Conservation (phyloP, 2,329 filamentous ascomycete genomes). For the Clonostachys sp. region DNA sequence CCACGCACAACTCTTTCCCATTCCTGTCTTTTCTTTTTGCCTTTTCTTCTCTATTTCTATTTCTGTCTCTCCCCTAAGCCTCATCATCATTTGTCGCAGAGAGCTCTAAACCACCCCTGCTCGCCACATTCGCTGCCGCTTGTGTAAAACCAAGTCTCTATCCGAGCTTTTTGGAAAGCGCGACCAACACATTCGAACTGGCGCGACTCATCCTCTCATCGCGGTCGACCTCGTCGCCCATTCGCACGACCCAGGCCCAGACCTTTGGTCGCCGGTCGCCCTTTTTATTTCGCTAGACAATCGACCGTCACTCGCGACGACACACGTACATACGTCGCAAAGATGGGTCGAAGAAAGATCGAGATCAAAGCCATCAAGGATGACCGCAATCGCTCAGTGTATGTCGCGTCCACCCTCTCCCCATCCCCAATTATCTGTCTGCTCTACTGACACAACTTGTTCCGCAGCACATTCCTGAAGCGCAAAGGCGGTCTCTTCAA, state of each 20-base stretch:
- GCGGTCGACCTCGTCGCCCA: neutral
- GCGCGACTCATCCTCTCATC: neutral
- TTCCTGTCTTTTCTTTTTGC: neutral
- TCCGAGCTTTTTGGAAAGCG: neutral
- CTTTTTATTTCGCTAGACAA: neutral
- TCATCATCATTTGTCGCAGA: constrained; percentile 1
- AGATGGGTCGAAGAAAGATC: constrained; percentile 97
- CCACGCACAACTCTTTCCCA: neutral
- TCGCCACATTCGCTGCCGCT: neutral
- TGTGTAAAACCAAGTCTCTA: neutral
- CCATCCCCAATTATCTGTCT: constrained; percentile 2
- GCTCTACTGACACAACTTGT: constrained; percentile 6
- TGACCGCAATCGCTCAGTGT: constrained; percentile 97
- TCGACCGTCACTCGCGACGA: neutral
- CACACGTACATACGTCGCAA: constrained; percentile 5
- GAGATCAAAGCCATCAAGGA: constrained; percentile 99
- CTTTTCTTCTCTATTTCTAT: neutral
- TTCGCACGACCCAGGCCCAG: neutral
- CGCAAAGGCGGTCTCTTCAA: constrained; percentile 98
- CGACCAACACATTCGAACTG: neutral
- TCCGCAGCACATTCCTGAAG: constrained; percentile 85
- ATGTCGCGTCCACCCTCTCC: constrained; percentile 36
- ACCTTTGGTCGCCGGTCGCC: too few species aligned
- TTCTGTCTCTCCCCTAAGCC: constrained; percentile 1
- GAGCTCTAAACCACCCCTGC: too few species aligned